Percentiles rank a stretch among this genome's conserved stretches.
These are phyloP conservation scores for Monosporascus ibericus DNA, from an alignment of 2,329 filamentous ascomycete genomes.

Conservation along the genomic window DNA sequence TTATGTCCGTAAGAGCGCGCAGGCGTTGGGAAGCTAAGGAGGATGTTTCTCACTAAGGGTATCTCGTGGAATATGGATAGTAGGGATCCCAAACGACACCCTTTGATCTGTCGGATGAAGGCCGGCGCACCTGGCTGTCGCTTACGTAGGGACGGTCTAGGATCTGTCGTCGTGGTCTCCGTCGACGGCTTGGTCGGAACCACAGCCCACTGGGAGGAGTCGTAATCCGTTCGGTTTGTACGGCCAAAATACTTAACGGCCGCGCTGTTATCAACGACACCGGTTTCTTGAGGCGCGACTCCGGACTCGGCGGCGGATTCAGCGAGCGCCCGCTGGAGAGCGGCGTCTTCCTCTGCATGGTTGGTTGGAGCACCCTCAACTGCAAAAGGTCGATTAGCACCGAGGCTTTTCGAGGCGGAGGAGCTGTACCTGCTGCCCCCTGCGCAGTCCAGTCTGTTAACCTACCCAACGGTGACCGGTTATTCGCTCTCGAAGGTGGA, in stretches of 20 bases:
- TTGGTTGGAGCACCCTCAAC: slow-evolving; percentile 28
- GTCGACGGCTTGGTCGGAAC: slow-evolving; percentile 32
- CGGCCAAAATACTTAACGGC: slow-evolving; percentile 51
- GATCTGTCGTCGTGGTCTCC: slow-evolving; percentile 28
- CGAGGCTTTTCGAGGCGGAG: slow-evolving; percentile 6
- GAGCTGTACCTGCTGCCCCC: slow-evolving; percentile 34
- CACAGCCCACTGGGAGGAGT: slow-evolving; percentile 53
- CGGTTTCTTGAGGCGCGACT: slow-evolving; percentile 44
- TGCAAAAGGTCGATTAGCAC: slow-evolving; percentile 24
- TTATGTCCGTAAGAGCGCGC: slow-evolving; percentile 47
- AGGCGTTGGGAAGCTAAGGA: slow-evolving; percentile 38
- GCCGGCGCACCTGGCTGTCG: slow-evolving; percentile 39
- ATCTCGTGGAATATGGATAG: slow-evolving; percentile 56
- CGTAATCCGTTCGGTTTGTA: slow-evolving; percentile 50
- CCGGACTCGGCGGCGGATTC: slow-evolving; percentile 50
- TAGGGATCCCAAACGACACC: slow-evolving; percentile 45
- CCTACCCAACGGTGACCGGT: slow-evolving; percentile 49
- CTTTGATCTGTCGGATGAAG: slow-evolving; percentile 37
- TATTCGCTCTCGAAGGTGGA: slow-evolving; percentile 55
- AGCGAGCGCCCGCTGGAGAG: slow-evolving; percentile 50
- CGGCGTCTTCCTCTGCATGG: slow-evolving; percentile 43
- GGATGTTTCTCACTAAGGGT: slow-evolving; percentile 49
- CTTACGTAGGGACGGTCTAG: slow-evolving; percentile 38
- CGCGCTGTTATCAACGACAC: slow-evolving; percentile 35
- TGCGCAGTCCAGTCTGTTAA: slow-evolving; percentile 42